These are phyloP conservation scores for Nigrograna mackinnonii DNA, from an alignment of 2,329 filamentous ascomycete genomes.

Conservation along the genomic window DNA sequence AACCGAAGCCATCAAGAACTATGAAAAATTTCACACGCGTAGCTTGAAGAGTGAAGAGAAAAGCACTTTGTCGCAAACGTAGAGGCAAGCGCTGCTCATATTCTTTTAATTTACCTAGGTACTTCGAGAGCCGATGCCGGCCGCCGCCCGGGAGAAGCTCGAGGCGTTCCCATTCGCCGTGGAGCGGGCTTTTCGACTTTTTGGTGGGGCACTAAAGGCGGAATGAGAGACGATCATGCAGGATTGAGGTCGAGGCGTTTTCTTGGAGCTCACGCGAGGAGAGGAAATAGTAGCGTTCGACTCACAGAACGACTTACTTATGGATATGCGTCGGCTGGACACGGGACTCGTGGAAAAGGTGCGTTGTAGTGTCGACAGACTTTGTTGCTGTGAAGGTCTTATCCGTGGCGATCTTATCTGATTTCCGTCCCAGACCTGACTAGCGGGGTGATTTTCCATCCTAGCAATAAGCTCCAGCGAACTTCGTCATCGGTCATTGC, in stretches of 20 bases:
- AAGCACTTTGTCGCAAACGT: not conserved
- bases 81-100: not conserved
- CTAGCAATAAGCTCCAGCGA: too few species aligned
- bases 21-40: not conserved
- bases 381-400: too few species aligned
- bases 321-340: too few species aligned
- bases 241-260: not conserved
- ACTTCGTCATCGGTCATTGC: too few species aligned
- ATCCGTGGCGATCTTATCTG: too few species aligned
- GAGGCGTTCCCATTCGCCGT: slow-evolving; percentile 10
- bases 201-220: slow-evolving; percentile 13
- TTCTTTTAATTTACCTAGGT: not conserved
- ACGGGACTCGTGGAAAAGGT: too few species aligned
- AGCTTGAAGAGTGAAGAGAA: not conserved
- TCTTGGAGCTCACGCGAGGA: too few species aligned
- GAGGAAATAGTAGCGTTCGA: not conserved
- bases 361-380: too few species aligned
- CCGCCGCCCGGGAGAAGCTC: slow-evolving; percentile 1
- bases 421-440: too few species aligned
- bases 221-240: slow-evolving; percentile 10
- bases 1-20: slow-evolving; percentile 24
- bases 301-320: too few species aligned
- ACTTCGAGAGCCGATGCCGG: slow-evolving; percentile 13
- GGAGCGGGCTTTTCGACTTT: slow-evolving; percentile 4
- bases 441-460: too few species aligned